Conservation (phyloP, 1,284 basidiomycete species). For the Ustilago tritici region DNA sequence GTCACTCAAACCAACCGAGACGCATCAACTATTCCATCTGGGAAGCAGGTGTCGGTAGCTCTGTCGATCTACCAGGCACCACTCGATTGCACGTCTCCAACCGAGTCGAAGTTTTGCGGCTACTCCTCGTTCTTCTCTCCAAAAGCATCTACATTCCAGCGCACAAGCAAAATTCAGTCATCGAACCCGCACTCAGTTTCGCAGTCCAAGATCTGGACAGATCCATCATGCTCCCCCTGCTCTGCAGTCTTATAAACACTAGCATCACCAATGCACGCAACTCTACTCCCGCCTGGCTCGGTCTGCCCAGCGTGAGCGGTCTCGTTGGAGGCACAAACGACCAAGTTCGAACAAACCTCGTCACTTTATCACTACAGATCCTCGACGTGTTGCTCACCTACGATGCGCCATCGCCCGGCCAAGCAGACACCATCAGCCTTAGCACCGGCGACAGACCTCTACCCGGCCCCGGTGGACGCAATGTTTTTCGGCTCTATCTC, state of each 20-base stretch:
- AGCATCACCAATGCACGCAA: slow-evolving; percentile 51
- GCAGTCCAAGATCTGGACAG: slow-evolving; percentile 53
- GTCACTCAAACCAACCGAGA: background rate
- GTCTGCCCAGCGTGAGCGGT: slow-evolving; percentile 32
- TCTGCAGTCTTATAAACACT: slow-evolving; percentile 67
- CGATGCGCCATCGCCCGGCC: slow-evolving; percentile 36
- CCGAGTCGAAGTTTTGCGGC: slow-evolving; percentile 60
- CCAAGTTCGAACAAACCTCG: slow-evolving; percentile 39
- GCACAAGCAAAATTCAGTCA: slow-evolving; percentile 17
- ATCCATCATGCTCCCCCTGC: slow-evolving; percentile 57
- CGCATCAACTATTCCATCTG: slow-evolving; percentile 60
- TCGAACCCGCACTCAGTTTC: slow-evolving; percentile 49
- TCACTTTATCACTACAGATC: slow-evolving; percentile 56
- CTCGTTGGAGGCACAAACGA: slow-evolving; percentile 43
- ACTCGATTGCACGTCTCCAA: slow-evolving; percentile 52
- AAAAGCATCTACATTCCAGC: slow-evolving; percentile 65
- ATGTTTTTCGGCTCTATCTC: slow-evolving; percentile 63
- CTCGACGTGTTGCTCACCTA: slow-evolving; percentile 62
- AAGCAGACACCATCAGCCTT: slow-evolving; percentile 35
- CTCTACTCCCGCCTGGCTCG: slow-evolving; percentile 41
- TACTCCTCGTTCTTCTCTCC: slow-evolving; percentile 63
- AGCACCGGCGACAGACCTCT: slow-evolving; percentile 35
- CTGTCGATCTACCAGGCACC: slow-evolving; percentile 55
- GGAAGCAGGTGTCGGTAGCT: slow-evolving; percentile 66
- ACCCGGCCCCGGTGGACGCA: slow-evolving; percentile 40